These are phyloP conservation scores for Tuber microsphaerosporum DNA, from an alignment of 495 filamentous ascomycete genomes.

Conservation along the genomic window DNA sequence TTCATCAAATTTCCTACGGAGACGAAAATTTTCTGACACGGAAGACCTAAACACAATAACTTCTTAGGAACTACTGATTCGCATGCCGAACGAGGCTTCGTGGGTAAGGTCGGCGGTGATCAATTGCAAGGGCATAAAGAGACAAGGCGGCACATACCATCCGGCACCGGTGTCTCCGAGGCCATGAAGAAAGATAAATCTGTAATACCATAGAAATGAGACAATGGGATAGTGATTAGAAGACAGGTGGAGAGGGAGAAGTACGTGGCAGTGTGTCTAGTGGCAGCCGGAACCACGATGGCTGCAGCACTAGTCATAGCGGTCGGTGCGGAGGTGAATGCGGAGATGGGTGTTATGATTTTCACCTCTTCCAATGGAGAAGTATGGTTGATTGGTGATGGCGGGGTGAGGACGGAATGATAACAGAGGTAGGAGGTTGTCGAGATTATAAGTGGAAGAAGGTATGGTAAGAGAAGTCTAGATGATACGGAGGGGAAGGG, in stretches of 20 bases:
- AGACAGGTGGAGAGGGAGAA: neutral
- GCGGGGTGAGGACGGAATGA: neutral
- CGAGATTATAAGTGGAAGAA: neutral
- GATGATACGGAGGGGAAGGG: neutral
- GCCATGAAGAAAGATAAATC: conserved; percentile 84
- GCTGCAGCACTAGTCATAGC: conserved; percentile 46
- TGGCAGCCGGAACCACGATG: conserved; percentile 77
- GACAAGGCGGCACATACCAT: conserved; percentile 49
- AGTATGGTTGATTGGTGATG: neutral
- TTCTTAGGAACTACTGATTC: conserved; percentile 7
- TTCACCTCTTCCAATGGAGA: neutral
- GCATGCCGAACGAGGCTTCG: neutral
- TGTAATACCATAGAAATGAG: conserved; percentile 22
- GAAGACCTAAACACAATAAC: conserved; percentile 49
- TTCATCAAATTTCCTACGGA: conserved; percentile 74
- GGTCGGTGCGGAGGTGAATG: conserved; percentile 9
- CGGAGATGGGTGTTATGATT: neutral
- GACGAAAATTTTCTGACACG: conserved; percentile 83
- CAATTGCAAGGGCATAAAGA: conserved; percentile 1
- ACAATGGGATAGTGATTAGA: conserved; percentile 8
- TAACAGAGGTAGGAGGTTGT: neutral
- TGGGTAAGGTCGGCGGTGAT: conserved; percentile 3
- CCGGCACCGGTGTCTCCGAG: conserved; percentile 75
- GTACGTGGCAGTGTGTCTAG: conserved; percentile 76
- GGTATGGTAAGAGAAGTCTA: neutral